Base-by-base conservation (phyloP, 1,139 yeast genomes). In the Debaryomycetaceae sp. region DNA sequence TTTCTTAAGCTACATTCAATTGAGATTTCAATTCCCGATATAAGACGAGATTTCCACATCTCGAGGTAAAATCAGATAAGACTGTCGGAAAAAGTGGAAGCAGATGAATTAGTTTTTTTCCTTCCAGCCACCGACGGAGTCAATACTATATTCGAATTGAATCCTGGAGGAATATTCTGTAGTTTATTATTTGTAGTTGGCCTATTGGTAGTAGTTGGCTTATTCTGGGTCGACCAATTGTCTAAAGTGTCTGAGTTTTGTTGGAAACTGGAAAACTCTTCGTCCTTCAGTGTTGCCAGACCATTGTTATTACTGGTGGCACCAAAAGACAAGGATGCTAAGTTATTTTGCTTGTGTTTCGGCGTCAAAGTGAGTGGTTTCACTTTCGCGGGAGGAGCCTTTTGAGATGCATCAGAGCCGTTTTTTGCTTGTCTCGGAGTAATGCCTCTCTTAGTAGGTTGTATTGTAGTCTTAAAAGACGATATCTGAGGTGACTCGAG, bases 81-180 rank as follows among this genome's bases (percentile, higher is more conserved):
- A 15, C 15, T 30, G 31, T 30, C n/a, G 13, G 15, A 13, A 3
- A n/a, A 30, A 8, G 7, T 8, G 7, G 11, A 11, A 22, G 11
- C 26, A 8, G 26, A 22, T 22, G 4, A 22, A 22, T 11, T 11
- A 3, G 7, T 15, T 9, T 30, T 30, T n/a, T 13, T 13, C 31
- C 18, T 36, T 6, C 44, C 40, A 6, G 46, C 39, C 7, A 43
- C 31, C 26, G 43, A 51, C 2, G 61, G 61, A 4, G 55, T 48
- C 17, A 58, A 46, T 8, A 58, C 52, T 45, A 52, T 32, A 36
- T 47, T 47, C 6, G 59, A 47, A 36, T 56, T 49, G 44, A 62
- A 65, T 1, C 70, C 70, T 1, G 70, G 70, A 2, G 70, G 70
- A 37, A 52, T 52, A 11, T 22, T 22, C 26, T 22, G 26, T 8